These are phyloP conservation scores for Orbilia oligospora DNA, from an alignment of 2,329 filamentous ascomycete species.

Conservation along the genomic window DNA sequence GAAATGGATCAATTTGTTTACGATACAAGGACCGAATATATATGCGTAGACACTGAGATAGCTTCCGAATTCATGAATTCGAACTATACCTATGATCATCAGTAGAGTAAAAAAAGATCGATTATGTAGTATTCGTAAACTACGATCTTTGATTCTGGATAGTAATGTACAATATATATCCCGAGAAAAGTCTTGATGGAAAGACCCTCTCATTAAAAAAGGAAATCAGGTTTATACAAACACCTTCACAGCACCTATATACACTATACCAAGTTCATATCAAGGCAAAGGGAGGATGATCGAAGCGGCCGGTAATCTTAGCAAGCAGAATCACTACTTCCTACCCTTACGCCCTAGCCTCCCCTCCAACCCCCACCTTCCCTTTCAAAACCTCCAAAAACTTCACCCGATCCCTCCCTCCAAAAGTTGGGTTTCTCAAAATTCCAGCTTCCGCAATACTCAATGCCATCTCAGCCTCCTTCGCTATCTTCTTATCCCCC, in stretches of 20 bases:
- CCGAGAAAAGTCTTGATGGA: neutral
- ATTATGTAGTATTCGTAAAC: neutral
- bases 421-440: conserved; percentile 52
- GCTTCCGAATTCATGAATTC: too few species aligned
- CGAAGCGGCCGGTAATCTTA: too few species aligned
- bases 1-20: too few species aligned
- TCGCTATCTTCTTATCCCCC: neutral
- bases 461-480: conserved; percentile 19
- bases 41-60: too few species aligned
- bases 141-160: neutral
- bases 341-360: conserved; percentile 8
- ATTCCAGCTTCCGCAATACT: conserved; percentile 46
- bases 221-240: conserved; percentile 28
- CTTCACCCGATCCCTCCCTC: conserved; percentile 32
- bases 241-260: conserved; percentile 13
- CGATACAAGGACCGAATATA: too few species aligned
- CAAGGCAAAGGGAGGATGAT: too few species aligned
- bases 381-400: conserved; percentile 46
- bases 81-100: too few species aligned
- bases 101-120: neutral
- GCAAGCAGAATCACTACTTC: too few species aligned
- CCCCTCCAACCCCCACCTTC: conserved; percentile 33
- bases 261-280: conserved; percentile 7
- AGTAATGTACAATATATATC: conserved; percentile 1
- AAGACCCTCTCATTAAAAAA: neutral